These are phyloP conservation scores for Phytophthora tentaculata DNA, from an alignment of 352 stramenopile species.

Conservation along the genomic window DNA sequence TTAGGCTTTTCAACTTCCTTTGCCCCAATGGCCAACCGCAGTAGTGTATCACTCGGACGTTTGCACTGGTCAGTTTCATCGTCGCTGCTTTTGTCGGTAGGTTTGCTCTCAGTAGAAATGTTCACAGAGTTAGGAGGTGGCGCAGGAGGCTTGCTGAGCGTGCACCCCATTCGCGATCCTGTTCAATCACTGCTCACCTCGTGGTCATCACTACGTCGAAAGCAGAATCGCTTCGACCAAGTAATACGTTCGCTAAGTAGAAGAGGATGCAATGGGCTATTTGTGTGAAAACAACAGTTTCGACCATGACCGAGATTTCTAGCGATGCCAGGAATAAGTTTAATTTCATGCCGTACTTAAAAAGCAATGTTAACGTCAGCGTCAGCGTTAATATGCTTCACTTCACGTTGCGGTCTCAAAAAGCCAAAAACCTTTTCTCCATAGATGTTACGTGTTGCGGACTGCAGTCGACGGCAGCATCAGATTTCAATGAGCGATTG, in stretches of 20 bases:
- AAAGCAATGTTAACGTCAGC: too few species aligned
- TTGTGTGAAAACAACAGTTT: slow-evolving; percentile 31
- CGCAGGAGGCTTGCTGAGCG: slow-evolving; percentile 22
- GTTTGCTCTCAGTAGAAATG: not conserved
- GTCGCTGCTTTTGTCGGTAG: slow-evolving; percentile 1
- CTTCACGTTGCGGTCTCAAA: too few species aligned
- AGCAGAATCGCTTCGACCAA: slow-evolving; percentile 5
- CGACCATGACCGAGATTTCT: too few species aligned
- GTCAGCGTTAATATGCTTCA: too few species aligned
- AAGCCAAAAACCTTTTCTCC: too few species aligned
- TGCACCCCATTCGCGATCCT: slow-evolving; percentile 31
- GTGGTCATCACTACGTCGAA: slow-evolving; percentile 28
- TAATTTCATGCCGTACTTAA: too few species aligned
- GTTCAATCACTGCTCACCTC: slow-evolving; percentile 5
- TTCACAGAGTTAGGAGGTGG: slow-evolving; percentile 4
- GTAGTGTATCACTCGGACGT: slow-evolving; percentile 12
- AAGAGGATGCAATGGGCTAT: not conserved
- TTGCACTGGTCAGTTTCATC: slow-evolving; percentile 5
- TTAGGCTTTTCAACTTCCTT: slow-evolving; percentile 1
- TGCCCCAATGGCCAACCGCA: slow-evolving; percentile 32
- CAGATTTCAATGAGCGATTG: too few species aligned
- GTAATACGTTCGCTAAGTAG: too few species aligned
- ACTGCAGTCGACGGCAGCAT: too few species aligned
- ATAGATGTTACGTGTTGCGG: too few species aligned
- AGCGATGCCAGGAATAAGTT: too few species aligned